Evolutionary conservation across 805 yeast genomes (phyloP).

Genomic region (Yarrowia divulgata): DNA sequence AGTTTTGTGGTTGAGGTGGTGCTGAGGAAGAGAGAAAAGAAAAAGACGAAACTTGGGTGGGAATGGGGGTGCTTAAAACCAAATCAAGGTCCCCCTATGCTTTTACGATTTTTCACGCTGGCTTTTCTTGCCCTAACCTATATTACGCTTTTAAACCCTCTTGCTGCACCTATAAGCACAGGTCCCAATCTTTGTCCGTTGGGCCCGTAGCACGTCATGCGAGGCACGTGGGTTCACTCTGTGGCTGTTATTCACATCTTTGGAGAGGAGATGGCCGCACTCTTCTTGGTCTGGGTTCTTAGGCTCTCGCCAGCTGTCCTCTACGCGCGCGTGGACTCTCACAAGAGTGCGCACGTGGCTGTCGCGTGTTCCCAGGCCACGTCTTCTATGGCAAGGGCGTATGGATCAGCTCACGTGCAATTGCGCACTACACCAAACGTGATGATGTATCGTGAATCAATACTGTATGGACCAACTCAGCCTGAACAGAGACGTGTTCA

Average conservation of each 20-base stretch:
- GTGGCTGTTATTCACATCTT: slow-evolving; percentile 27
- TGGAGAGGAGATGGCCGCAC: no score
- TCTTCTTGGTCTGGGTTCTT: no score
- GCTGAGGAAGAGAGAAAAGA: slow-evolving; percentile 32
- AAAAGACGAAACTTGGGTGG: slow-evolving; percentile 18
- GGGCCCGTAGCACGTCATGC: slow-evolving; percentile 32
- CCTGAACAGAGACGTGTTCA: no score
- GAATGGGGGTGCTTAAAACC: slow-evolving; percentile 35
- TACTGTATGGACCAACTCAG: no score
- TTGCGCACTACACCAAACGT: slow-evolving; percentile 33
- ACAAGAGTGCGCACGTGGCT: slow-evolving; percentile 2
- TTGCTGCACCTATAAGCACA: slow-evolving; percentile 26
- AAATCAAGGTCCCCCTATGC: slow-evolving; percentile 35
- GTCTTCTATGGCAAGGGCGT: not conserved
- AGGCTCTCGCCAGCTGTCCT: slow-evolving; percentile 2
- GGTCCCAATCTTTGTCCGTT: slow-evolving; percentile 23
- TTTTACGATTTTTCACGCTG: slow-evolving; percentile 36
- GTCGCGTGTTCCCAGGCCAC: slow-evolving; percentile 1
- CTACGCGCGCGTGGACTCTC: slow-evolving; percentile 1
- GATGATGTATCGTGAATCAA: not conserved
- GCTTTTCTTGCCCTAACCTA: slow-evolving; percentile 37
- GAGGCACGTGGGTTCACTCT: slow-evolving; percentile 38
- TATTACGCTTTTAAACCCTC: slow-evolving; percentile 33
- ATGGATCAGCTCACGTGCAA: slow-evolving; percentile 18
- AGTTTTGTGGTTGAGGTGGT: slow-evolving; percentile 36